Evolutionary conservation across 805 yeast species (phyloP).

Genomic region (Sugiyamaella smithiae): DNA sequence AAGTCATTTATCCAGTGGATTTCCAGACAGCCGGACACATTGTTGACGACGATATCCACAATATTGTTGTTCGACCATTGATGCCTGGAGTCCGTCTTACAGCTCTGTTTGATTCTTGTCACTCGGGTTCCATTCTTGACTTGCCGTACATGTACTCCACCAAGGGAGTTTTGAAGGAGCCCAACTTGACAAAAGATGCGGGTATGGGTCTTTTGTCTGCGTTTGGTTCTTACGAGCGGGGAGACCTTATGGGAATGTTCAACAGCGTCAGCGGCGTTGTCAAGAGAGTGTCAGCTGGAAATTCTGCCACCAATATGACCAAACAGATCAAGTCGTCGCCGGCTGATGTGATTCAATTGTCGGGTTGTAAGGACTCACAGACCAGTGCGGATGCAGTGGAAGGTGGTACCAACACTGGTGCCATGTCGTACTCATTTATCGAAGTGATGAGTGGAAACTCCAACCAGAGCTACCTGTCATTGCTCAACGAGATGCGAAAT

Average conservation of each 20-base stretch:
- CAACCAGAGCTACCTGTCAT: constrained; percentile 63
- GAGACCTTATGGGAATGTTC: constrained; percentile 51
- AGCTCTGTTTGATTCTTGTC: constrained; percentile 81
- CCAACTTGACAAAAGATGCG: constrained; percentile 71
- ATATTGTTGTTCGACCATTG: constrained; percentile 63
- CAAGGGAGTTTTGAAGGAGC: constrained; percentile 79
- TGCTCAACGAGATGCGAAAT: constrained; percentile 67
- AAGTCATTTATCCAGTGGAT: constrained; percentile 71
- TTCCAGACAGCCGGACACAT: constrained; percentile 64
- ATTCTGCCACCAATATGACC: constrained; percentile 42
- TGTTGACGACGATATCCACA: constrained; percentile 73
- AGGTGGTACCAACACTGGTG: constrained; percentile 73
- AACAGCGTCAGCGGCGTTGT: constrained; percentile 39
- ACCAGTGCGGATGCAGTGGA: constrained; percentile 76
- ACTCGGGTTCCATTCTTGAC: constrained; percentile 80
- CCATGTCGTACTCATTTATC: constrained; percentile 78
- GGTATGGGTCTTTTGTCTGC: constrained; percentile 64
- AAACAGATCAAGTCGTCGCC: constrained; percentile 61
- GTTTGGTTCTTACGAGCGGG: constrained; percentile 56
- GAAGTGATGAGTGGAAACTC: constrained; percentile 59
- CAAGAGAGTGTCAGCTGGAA: constrained; percentile 36
- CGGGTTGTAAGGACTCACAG: constrained; percentile 83
- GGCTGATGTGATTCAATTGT: constrained; percentile 71
- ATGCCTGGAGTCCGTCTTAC: constrained; percentile 74
- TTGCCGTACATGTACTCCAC: constrained; percentile 79